Percentiles rank a stretch among this genome's conserved stretches.
Evolutionary conservation across 495 filamentous ascomycete species (phyloP).

Genomic region (Annulohypoxylon moriforme): DNA sequence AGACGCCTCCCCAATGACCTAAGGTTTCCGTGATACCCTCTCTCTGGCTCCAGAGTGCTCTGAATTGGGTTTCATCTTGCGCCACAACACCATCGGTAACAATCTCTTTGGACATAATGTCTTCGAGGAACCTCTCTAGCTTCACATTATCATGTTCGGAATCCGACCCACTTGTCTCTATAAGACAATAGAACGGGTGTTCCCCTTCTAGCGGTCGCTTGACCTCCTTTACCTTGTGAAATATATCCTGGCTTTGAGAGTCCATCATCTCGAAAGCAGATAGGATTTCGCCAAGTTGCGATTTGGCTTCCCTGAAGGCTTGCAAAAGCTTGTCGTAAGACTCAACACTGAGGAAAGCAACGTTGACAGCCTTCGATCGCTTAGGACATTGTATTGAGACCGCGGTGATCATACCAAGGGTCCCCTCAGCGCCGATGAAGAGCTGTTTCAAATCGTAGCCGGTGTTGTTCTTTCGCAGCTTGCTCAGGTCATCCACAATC

Average conservation of each 20-base stretch:
- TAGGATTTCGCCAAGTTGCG: conserved; percentile 90
- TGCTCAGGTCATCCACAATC: conserved; percentile 86
- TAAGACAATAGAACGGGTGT: conserved; percentile 93
- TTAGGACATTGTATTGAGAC: conserved; percentile 91
- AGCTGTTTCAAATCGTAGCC: conserved; percentile 98
- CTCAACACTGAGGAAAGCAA: conserved; percentile 88
- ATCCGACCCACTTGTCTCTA: conserved; percentile 96
- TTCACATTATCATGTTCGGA: conserved; percentile 92
- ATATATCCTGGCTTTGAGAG: conserved; percentile 77
- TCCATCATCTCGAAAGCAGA: conserved; percentile 99
- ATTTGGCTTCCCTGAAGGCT: conserved; percentile 87
- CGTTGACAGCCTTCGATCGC: conserved; percentile 83
- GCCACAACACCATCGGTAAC: conserved; percentile 90
- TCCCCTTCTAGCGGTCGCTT: conserved; percentile 82
- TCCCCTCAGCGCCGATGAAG: conserved; percentile 95
- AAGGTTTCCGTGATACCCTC: conserved; percentile 91
- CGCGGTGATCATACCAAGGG: conserved; percentile 91
- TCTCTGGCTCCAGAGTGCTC: conserved; percentile 88
- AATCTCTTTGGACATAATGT: conserved; percentile 85
- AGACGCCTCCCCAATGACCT: conserved; percentile 92
- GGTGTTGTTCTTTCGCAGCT: conserved; percentile 94
- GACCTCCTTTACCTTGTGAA: conserved; percentile 77
- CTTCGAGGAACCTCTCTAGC: conserved; percentile 85
- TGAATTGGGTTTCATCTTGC: conserved; percentile 89
- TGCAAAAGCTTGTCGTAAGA: conserved; percentile 85